phyloP scores from a whole-genome alignment of 176 grass and related monocot species.

The Rhynchospora tenuis region DNA sequence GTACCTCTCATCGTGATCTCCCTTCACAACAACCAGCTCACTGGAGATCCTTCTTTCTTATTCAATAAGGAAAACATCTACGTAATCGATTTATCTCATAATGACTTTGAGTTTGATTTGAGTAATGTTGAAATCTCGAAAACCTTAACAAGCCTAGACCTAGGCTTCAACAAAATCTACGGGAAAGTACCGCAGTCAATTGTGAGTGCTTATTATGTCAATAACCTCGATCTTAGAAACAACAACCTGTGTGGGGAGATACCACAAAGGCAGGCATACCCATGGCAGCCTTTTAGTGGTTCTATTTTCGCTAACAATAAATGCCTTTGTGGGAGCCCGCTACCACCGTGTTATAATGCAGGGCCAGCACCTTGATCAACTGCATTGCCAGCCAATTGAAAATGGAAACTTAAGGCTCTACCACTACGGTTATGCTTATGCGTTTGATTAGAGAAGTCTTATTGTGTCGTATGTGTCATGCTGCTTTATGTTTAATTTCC shows the following conservation, averaged over 20 bases:
- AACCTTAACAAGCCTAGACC: not conserved
- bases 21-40: not conserved
- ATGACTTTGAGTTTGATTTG: slow-evolving; percentile 11
- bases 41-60: slow-evolving; percentile 12
- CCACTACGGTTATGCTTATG: no score
- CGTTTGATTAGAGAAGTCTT: no score
- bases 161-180: slow-evolving; percentile 5
- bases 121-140: not conserved
- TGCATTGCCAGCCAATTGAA: no score
- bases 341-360: not conserved
- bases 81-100: not conserved
- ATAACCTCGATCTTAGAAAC: not conserved
- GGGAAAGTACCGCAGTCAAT: slow-evolving; percentile 1
- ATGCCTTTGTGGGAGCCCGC: slow-evolving; percentile 17
- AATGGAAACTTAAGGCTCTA: no score
- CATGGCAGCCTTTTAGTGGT: no score
- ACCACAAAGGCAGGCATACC: not conserved
- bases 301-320: not conserved
- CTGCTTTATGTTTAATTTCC: no score
- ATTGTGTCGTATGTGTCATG: no score
- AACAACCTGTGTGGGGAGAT: slow-evolving; percentile 8
- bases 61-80: slow-evolving; percentile 1
- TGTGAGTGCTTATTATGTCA: not conserved
- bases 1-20: not conserved
- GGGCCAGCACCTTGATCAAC: not conserved